A percentile compares a stretch with the other conserved stretches of the same genome.
These are phyloP conservation scores for Kwoniella newhampshirensis DNA, from an alignment of 768 basidiomycete species.

Conservation along the genomic window DNA sequence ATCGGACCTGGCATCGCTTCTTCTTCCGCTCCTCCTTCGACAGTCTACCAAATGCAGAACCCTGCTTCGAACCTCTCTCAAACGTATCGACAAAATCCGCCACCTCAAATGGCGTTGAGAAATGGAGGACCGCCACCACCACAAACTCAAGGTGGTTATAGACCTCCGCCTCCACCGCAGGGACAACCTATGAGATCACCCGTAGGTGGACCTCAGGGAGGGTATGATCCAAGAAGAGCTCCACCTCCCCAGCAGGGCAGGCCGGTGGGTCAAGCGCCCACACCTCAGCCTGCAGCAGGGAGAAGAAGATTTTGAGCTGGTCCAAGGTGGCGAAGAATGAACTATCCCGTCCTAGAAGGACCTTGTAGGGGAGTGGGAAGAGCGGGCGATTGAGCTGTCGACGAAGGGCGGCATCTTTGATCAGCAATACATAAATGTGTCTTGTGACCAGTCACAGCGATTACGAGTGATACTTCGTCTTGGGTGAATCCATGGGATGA, in stretches of 20 bases:
- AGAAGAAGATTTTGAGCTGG: constrained; percentile 14
- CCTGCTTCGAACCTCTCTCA: constrained; percentile 30
- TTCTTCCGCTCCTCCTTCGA: constrained; percentile 20
- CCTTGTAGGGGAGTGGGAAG: too few relatives aligned
- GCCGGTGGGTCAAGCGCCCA: background rate
- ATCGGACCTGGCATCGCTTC: constrained; percentile 32
- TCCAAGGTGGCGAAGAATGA: background rate
- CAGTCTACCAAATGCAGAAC: constrained; percentile 3
- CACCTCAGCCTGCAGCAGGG: constrained; percentile 5
- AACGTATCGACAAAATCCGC: constrained; percentile 35
- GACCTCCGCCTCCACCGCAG: constrained; percentile 10
- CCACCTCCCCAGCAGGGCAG: constrained; percentile 7
- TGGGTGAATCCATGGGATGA: too few relatives aligned
- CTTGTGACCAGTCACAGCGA: too few relatives aligned
- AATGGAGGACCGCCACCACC: constrained; percentile 6
- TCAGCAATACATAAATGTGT: too few relatives aligned
- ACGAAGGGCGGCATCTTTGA: too few relatives aligned
- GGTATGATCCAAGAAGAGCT: constrained; percentile 8
- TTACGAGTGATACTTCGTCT: too few relatives aligned
- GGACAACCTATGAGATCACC: constrained; percentile 2
- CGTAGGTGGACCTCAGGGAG: background rate
- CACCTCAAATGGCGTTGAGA: constrained; percentile 14
- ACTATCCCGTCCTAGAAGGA: too few relatives aligned
- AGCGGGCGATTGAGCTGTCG: too few relatives aligned
- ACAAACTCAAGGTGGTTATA: constrained; percentile 9